Evolutionary conservation across 164 flowering plant genomes (phyloP).

Genomic region (Chloranthus sessilifolius): DNA sequence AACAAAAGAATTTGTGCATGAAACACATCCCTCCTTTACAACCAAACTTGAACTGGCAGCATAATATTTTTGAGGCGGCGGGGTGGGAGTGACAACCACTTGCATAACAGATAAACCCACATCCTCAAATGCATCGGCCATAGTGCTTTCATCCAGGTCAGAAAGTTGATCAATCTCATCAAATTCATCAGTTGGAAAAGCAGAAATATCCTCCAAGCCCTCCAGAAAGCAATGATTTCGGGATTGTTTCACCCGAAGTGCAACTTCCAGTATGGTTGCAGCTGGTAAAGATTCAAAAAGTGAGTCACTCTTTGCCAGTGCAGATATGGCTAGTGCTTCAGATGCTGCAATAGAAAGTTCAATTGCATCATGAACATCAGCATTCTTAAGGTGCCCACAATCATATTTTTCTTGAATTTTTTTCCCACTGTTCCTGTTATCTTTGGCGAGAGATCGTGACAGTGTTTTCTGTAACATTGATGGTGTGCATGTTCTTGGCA

Average conservation of each 20-base stretch:
- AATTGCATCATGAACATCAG: conserved; percentile 43
- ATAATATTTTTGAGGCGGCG: background rate
- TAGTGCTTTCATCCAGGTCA: conserved; percentile 53
- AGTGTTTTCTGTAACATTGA: conserved; percentile 2
- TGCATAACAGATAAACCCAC: conserved; percentile 41
- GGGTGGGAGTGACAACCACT: conserved; percentile 8
- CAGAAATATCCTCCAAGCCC: conserved; percentile 15
- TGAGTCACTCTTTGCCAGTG: conserved; percentile 28
- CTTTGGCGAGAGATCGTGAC: conserved; percentile 5
- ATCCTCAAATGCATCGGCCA: conserved; percentile 70
- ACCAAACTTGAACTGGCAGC: conserved; percentile 14
- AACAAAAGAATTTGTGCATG: conserved; percentile 23
- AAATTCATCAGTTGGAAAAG: conserved; percentile 15
- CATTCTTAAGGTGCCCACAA: conserved; percentile 10
- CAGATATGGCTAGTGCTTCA: conserved; percentile 78
- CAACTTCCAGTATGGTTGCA: conserved; percentile 54
- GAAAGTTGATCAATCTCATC: conserved; percentile 44
- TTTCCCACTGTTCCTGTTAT: conserved; percentile 9
- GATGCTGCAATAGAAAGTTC: conserved; percentile 83
- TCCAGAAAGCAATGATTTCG: conserved; percentile 25
- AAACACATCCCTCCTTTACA: conserved; percentile 10
- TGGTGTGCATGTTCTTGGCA: conserved; percentile 11
- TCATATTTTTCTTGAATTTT: conserved; percentile 15
- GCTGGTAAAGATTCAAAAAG: conserved; percentile 26
- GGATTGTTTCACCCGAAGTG: conserved; percentile 68